These are phyloP conservation scores for Crataegus laevigata DNA, from an alignment of 306 rosid genomes.

Conservation along the genomic window DNA sequence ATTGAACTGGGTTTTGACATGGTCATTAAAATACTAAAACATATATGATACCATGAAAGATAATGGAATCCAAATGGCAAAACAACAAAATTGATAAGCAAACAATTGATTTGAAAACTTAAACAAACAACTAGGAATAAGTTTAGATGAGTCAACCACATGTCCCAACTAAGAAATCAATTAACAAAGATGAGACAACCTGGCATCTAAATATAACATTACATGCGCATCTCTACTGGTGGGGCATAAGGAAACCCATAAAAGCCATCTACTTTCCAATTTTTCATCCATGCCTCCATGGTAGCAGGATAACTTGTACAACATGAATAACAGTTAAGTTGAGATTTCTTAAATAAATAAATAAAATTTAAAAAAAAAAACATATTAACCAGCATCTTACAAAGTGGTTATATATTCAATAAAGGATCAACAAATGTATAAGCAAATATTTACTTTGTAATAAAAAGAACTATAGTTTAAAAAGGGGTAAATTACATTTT, in stretches of 20 bases:
- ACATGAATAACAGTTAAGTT: neutral
- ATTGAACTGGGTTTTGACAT: slow-evolving; percentile 14
- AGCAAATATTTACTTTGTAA: neutral
- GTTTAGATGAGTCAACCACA: neutral
- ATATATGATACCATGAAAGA: neutral
- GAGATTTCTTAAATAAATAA: neutral
- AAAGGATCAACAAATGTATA: neutral
- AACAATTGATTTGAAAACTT: neutral
- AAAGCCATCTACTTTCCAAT: neutral
- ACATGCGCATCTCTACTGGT: neutral
- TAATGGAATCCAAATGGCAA: neutral
- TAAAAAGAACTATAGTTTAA: neutral
- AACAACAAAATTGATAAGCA: neutral
- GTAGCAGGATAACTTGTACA: neutral
- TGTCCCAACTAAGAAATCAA: neutral
- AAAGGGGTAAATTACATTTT: too few species aligned
- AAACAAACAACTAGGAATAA: neutral
- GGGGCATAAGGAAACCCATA: neutral
- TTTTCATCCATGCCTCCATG: neutral
- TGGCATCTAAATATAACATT: neutral
- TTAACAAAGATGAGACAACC: neutral
- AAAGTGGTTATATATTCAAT: neutral
- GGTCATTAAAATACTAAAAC: neutral
- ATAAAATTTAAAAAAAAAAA: neutral
- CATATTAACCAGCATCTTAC: neutral